A percentile compares a stretch with the other conserved stretches of the same genome.
phyloP scores from a whole-genome alignment of 2,329 filamentous ascomycete species.

The Fusarium secorum region DNA sequence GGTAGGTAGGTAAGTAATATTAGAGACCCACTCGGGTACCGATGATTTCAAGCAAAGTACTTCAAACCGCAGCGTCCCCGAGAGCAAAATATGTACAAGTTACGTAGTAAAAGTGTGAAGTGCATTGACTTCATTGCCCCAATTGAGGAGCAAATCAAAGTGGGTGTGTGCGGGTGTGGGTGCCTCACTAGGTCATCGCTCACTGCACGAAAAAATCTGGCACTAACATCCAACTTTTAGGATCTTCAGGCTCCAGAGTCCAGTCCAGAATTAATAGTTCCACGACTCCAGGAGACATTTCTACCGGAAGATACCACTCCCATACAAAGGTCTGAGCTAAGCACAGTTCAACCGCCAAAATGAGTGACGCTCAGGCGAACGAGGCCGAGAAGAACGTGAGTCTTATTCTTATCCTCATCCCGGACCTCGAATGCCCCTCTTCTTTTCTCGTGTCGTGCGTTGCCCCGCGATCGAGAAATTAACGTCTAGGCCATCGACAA shows the following conservation, averaged over 20 bases:
- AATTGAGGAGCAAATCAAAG: slow-evolving; percentile 11
- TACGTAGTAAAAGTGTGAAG: slow-evolving; percentile 14
- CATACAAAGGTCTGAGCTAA: slow-evolving; percentile 32
- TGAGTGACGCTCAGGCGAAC: slow-evolving; percentile 86
- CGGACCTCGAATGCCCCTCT: slow-evolving; percentile 25
- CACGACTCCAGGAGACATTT: slow-evolving; percentile 29
- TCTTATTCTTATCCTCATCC: slow-evolving; percentile 40
- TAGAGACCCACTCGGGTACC: slow-evolving; percentile 21
- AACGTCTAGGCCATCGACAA: slow-evolving; percentile 6
- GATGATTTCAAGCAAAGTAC: slow-evolving; percentile 4
- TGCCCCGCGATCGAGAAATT: slow-evolving; percentile 45
- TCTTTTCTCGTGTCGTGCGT: slow-evolving; percentile 22
- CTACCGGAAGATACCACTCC: slow-evolving; percentile 29
- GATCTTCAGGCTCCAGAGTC: slow-evolving; percentile 38
- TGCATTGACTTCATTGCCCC: slow-evolving; percentile 1
- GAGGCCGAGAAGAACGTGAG: slow-evolving; percentile 96
- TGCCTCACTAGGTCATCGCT: slow-evolving; percentile 38
- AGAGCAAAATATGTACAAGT: slow-evolving; percentile 12
- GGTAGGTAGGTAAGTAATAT: background rate
- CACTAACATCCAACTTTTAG: slow-evolving; percentile 45
- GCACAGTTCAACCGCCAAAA: slow-evolving; percentile 59
- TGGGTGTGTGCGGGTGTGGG: slow-evolving; percentile 16
- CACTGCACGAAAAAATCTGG: slow-evolving; percentile 45
- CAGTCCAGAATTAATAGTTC: slow-evolving; percentile 31
- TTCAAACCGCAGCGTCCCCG: background rate